Base-by-base conservation (phyloP, 169 alveolate genomes). In the Theileria parva region DNA sequence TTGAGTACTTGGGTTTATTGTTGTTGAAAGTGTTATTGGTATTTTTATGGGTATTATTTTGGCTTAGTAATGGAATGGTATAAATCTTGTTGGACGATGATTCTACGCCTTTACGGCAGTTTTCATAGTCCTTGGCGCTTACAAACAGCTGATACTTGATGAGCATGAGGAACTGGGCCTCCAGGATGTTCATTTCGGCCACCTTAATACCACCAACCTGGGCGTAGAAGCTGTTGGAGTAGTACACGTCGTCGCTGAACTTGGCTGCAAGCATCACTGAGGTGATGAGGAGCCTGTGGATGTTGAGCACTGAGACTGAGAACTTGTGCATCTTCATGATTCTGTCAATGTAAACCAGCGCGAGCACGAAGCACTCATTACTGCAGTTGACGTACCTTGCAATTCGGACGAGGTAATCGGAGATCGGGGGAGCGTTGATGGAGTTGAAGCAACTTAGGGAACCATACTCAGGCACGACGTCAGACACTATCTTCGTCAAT, bases 171-270 rank as follows among this genome's bases (percentile, higher is more conserved):
- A 96, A 96, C 70, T 91, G 92, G 5, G 88, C 88, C 86, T 97
- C 99, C 21, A 97, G 89, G 50, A 84, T 74, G 73, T 96, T 95
- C 39, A 96, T 85, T 76, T 96, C 99, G 53, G 88, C 73, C 23
- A 95, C 92, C 30, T 95, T 87, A 11, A 97, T 97, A 19, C 99
- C 99, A 3, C 98, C 98, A 17, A 97, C 94, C 55, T 94, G 93
- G 5, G 98, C 98, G 79, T 94, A 95, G 76, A 88, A 94, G 44
- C 84, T 77, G 85, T 96, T 96, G 21, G 95, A 92, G 90, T 92
- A 97, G 88, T 87, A 96, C 27, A 88, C 86, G 71, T 97, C 99
- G 70, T 95, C 98, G 74, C 88, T 93, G 91, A 94, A 97, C 92
- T 97, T 97, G 21, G 96, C 96, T 23, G 98, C 92, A 17, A 95